Conservation (phyloP, 148 eudicot species). For the Vaccinium macrocarpon region DNA sequence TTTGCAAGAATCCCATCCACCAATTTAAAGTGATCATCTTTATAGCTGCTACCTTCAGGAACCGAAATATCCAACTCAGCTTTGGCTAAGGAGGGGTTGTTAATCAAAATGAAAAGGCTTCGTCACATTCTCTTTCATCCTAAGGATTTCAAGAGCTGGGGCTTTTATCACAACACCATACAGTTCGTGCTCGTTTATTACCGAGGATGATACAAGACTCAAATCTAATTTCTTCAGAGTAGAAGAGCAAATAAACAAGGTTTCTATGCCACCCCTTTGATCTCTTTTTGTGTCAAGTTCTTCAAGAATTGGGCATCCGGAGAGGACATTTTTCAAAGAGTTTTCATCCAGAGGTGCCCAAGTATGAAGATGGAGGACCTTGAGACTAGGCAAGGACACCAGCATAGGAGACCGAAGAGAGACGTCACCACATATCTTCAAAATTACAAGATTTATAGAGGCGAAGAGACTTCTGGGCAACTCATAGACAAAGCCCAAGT, state of each 20-base stretch:
- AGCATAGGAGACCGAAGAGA: not conserved
- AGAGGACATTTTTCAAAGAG: not conserved
- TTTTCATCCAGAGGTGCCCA: not conserved
- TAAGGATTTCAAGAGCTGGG: not conserved
- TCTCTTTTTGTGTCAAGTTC: no score
- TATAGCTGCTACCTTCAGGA: not conserved
- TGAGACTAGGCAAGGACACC: not conserved
- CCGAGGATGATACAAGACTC: not conserved
- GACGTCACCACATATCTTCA: not conserved
- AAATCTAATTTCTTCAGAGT: no score
- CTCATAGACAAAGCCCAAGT: not conserved
- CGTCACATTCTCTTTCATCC: no score
- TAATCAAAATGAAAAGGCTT: not conserved
- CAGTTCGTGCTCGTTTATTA: not conserved
- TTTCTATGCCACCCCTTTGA: no score
- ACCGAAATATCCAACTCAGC: not conserved
- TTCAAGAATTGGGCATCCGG: no score
- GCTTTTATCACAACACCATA: not conserved
- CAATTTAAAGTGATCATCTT: not conserved
- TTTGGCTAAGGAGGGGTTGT: not conserved
- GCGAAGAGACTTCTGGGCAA: not conserved
- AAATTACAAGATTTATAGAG: not conserved
- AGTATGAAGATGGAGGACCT: not conserved
- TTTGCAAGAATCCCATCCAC: not conserved
- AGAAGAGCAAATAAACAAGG: no score